phyloP scores from a whole-genome alignment of 495 filamentous ascomycete genomes.

The Aspergillus steynii region DNA sequence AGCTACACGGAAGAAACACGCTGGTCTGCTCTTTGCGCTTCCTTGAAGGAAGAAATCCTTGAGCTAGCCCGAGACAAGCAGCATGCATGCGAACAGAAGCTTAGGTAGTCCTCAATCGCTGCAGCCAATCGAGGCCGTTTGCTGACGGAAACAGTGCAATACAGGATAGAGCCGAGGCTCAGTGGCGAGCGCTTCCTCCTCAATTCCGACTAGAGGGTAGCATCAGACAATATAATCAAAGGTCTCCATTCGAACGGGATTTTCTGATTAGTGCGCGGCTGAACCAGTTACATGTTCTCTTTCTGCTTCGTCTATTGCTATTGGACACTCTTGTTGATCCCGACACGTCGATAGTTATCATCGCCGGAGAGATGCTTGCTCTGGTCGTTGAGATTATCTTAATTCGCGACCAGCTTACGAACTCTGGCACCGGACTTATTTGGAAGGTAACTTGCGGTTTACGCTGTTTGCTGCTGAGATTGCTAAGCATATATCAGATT shows the following conservation, averaged over 20 bases:
- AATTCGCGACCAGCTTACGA: slow-evolving; percentile 38
- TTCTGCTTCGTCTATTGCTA: slow-evolving; percentile 34
- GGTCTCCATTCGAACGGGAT: slow-evolving; percentile 32
- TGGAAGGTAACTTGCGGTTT: slow-evolving; percentile 35
- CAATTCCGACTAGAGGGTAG: slow-evolving; percentile 30
- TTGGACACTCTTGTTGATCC: slow-evolving; percentile 35
- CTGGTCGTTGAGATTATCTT: slow-evolving; percentile 39
- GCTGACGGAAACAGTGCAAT: slow-evolving; percentile 19
- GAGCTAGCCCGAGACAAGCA: slow-evolving; percentile 37
- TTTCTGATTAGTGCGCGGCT: slow-evolving; percentile 39
- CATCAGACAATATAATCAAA: slow-evolving; percentile 24
- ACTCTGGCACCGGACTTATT: slow-evolving; percentile 43
- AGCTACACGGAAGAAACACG: slow-evolving; percentile 38
- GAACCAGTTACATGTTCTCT: slow-evolving; percentile 43
- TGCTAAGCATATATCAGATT: slow-evolving; percentile 24
- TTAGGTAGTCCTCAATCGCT: slow-evolving; percentile 17
- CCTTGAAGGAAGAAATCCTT: slow-evolving; percentile 42
- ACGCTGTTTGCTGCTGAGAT: neutral
- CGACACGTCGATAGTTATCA: slow-evolving; percentile 29
- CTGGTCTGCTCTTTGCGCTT: slow-evolving; percentile 43
- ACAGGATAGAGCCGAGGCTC: slow-evolving; percentile 25
- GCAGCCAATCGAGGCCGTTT: neutral
- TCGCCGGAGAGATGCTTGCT: slow-evolving; percentile 36
- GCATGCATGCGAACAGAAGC: slow-evolving; percentile 18
- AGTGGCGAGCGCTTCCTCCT: slow-evolving; percentile 28